Percentiles rank a stretch among this genome's conserved stretches.
Conservation (phyloP, 176 grass and related monocot species). For the Raddia guianensis region DNA sequence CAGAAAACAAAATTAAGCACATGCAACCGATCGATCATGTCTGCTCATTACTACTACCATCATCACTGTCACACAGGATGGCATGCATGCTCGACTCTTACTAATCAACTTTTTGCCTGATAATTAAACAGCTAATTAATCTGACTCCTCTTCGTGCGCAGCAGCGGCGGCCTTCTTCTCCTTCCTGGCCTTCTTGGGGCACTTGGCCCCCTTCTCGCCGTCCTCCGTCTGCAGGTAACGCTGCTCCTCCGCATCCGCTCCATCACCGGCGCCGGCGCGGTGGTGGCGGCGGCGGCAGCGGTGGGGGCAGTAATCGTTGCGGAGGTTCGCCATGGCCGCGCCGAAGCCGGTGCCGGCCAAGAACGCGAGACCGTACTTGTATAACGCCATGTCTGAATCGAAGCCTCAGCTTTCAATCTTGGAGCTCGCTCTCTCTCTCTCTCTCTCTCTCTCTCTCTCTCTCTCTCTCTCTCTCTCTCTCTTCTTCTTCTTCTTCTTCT, state of each 20-base stretch:
- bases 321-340: background rate
- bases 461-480: too few relatives aligned
- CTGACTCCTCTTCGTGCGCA: background rate
- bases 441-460: background rate
- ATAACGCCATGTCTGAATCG: conserved; percentile 16
- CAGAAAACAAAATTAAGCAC: too few relatives aligned
- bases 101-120: too few relatives aligned
- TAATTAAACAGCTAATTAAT: background rate
- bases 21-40: too few relatives aligned
- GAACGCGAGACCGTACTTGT: conserved; percentile 28
- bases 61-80: too few relatives aligned
- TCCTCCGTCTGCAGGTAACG: background rate
- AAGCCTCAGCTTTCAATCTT: background rate
- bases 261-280: too few relatives aligned
- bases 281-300: background rate
- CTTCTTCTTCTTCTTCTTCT: too few relatives aligned
- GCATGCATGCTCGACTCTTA: too few relatives aligned
- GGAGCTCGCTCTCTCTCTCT: background rate
- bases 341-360: conserved; percentile 42
- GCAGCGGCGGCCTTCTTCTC: background rate
- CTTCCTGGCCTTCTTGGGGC: background rate
- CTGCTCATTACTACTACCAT: too few relatives aligned
- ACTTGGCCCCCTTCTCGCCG: background rate
- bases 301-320: background rate
- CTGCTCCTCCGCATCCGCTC: background rate